Evolutionary conservation across 2,329 filamentous ascomycete species (phyloP).

Genomic region (Cordyceps cicadae): DNA sequence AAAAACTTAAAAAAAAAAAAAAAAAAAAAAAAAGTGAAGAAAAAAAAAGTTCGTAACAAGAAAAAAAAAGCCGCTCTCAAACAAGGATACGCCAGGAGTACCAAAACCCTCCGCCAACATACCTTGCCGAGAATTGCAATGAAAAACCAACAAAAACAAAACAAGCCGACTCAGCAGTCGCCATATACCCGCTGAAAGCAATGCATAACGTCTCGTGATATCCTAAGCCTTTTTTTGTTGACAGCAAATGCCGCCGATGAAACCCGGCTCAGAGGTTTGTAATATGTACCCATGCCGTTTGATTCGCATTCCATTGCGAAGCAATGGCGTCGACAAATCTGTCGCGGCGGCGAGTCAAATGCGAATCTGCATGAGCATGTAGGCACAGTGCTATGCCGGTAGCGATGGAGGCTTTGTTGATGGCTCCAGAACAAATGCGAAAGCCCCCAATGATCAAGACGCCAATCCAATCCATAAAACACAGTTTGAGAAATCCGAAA

Average conservation of each 20-base stretch:
- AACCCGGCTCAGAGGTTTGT: neutral
- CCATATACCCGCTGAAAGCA: slow-evolving; percentile 29
- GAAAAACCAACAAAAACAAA: slow-evolving; percentile 17
- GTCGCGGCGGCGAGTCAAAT: neutral
- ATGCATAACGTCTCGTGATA: slow-evolving; percentile 31
- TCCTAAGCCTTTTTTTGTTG: slow-evolving; percentile 21
- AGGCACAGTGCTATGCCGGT: neutral
- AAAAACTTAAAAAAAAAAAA: slow-evolving; percentile 13
- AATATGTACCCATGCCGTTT: slow-evolving; percentile 7
- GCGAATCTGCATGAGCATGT: neutral
- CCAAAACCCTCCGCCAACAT: slow-evolving; percentile 12
- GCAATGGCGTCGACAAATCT: neutral
- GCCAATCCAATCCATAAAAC: slow-evolving; percentile 2
- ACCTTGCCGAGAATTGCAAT: slow-evolving; percentile 13
- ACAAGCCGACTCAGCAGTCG: slow-evolving; percentile 17
- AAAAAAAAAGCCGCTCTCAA: slow-evolving; percentile 4
- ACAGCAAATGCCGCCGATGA: slow-evolving; percentile 11
- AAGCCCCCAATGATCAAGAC: neutral
- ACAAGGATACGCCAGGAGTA: slow-evolving; percentile 10
- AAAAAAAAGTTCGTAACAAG: slow-evolving; percentile 13
- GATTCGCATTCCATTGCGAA: neutral
- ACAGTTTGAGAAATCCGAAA: neutral
- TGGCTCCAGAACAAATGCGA: neutral
- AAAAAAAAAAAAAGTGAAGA: neutral
- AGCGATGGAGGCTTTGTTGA: neutral